These are phyloP conservation scores for Penicillium sp. DNA, from an alignment of 2,329 filamentous ascomycete species.

Conservation along the genomic window DNA sequence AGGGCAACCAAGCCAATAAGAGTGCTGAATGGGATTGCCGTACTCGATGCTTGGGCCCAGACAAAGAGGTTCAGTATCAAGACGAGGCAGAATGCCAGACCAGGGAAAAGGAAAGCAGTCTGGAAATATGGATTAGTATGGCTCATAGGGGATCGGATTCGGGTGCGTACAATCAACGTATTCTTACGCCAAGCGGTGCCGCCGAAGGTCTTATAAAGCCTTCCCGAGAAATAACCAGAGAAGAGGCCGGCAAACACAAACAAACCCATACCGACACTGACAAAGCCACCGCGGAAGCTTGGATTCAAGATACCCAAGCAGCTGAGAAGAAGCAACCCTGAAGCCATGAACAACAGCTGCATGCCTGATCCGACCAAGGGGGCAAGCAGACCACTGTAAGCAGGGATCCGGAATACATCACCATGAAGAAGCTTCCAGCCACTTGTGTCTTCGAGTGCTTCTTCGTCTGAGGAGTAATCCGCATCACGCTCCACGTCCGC, in stretches of 20 bases:
- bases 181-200: constrained; percentile 72
- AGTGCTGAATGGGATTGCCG: constrained; percentile 78
- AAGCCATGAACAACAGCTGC: constrained; percentile 78
- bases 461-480: constrained; percentile 64
- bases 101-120: constrained; percentile 75
- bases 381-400: constrained; percentile 67
- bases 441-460: constrained; percentile 71
- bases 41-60: constrained; percentile 85
- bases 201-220: constrained; percentile 79
- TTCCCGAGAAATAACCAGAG: constrained; percentile 81
- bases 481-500: constrained; percentile 51
- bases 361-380: constrained; percentile 80
- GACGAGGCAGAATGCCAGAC: constrained; percentile 67
- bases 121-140: constrained; percentile 24
- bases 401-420: constrained; percentile 78
- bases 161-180: constrained; percentile 55
- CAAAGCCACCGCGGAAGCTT: constrained; percentile 83
- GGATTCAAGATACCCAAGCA: constrained; percentile 77
- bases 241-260: constrained; percentile 81
- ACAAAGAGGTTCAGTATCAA: constrained; percentile 85
- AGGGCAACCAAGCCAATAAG: constrained; percentile 68
- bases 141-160: not conserved
- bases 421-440: constrained; percentile 86
- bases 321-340: constrained; percentile 67
- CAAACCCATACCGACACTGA: constrained; percentile 76